phyloP scores from a whole-genome alignment of 768 basidiomycete genomes.

The Boletus sp. region DNA sequence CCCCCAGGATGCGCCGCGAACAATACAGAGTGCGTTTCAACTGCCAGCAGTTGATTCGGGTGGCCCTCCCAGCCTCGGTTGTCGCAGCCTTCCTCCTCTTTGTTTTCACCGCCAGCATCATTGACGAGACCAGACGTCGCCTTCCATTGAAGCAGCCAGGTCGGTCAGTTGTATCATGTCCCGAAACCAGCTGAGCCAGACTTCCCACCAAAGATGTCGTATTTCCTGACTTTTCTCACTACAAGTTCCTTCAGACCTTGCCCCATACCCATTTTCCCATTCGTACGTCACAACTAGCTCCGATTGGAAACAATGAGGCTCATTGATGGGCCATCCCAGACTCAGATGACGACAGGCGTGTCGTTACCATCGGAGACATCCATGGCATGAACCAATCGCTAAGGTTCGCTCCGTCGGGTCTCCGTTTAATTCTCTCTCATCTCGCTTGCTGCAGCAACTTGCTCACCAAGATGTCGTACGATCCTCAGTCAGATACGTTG shows the following conservation, averaged over 20 bases:
- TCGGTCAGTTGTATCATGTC: not conserved
- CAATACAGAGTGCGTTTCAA: not conserved
- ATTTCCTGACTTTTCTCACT: conserved; percentile 56
- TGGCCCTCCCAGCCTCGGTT: conserved; percentile 33
- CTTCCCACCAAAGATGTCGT: not conserved
- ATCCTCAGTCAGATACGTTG: conserved; percentile 59
- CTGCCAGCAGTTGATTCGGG: not conserved
- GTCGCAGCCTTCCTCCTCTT: conserved; percentile 43
- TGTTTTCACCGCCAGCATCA: conserved; percentile 37
- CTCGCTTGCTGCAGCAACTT: conserved; percentile 46
- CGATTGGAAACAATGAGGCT: not conserved
- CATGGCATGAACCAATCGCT: conserved; percentile 77
- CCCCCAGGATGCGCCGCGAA: not conserved
- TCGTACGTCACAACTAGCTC: conserved; percentile 33
- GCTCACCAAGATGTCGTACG: conserved; percentile 57
- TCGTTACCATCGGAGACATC: conserved; percentile 82
- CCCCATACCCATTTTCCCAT: conserved; percentile 50
- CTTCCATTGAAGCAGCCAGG: conserved; percentile 15
- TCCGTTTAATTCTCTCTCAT: not conserved
- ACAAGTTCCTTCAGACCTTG: conserved; percentile 42
- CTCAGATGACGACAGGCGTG: conserved; percentile 45
- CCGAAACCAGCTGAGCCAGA: not conserved
- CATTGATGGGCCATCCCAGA: conserved; percentile 36
- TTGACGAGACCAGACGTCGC: conserved; percentile 3
- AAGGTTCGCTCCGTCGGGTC: conserved; percentile 42